phyloP scores from a whole-genome alignment of 345 rosid species.

The Linum lewisii region DNA sequence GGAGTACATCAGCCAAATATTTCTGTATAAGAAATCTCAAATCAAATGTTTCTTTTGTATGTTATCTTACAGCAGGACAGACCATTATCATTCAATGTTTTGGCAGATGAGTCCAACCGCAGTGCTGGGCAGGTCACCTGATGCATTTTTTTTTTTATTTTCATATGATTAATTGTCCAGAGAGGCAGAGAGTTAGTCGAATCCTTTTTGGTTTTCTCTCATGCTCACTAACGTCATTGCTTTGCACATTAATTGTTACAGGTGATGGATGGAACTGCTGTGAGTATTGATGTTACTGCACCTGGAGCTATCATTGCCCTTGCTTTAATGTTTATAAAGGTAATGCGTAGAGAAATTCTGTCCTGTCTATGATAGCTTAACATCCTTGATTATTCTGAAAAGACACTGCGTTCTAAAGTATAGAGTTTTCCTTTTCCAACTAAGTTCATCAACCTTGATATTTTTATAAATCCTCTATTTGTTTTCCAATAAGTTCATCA shows the following conservation, averaged over 20 bases:
- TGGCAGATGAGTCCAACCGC: slow-evolving; percentile 54
- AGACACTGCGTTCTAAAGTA: not conserved
- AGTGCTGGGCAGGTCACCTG: slow-evolving; percentile 63
- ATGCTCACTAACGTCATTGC: not conserved
- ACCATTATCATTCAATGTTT: slow-evolving; percentile 33
- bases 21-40: slow-evolving; percentile 1
- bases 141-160: slow-evolving; percentile 10
- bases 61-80: slow-evolving; percentile 45
- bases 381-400: not conserved
- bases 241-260: slow-evolving; percentile 19
- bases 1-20: slow-evolving; percentile 7
- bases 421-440: not conserved
- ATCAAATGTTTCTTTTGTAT: slow-evolving; percentile 10
- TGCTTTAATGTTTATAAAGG: slow-evolving; percentile 87
- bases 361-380: slow-evolving; percentile 9
- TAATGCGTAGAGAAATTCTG: slow-evolving; percentile 21
- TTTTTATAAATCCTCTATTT: no score
- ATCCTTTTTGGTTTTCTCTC: not conserved
- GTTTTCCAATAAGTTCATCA: not conserved
- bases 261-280: slow-evolving; percentile 70
- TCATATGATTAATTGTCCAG: slow-evolving; percentile 9
- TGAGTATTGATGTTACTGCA: slow-evolving; percentile 91
- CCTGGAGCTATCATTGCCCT: slow-evolving; percentile 94
- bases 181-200: not conserved
- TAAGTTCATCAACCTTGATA: not conserved